phyloP scores from a whole-genome alignment of 495 filamentous ascomycete genomes.

The Penicillium parvum region DNA sequence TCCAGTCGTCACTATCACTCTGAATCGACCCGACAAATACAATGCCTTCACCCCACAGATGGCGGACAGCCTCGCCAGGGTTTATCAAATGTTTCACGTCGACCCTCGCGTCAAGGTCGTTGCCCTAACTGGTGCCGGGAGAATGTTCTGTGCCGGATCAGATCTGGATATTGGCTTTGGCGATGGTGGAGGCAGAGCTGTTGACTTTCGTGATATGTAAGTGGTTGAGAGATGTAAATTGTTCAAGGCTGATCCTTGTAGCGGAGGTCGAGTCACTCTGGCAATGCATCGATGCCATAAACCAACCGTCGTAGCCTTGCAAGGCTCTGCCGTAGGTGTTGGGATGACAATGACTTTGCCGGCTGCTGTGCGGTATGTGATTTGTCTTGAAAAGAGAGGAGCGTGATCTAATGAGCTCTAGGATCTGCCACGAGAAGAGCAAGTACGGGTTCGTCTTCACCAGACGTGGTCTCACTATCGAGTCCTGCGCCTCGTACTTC shows the following conservation, averaged over 20 bases:
- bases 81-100: conserved; percentile 47
- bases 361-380: conserved; percentile 41
- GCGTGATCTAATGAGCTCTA: neutral
- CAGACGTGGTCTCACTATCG: conserved; percentile 53
- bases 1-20: conserved; percentile 46
- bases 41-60: conserved; percentile 57
- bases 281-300: conserved; percentile 58
- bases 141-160: conserved; percentile 56
- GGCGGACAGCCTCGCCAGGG: conserved; percentile 45
- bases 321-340: conserved; percentile 58
- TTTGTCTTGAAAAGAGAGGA: neutral
- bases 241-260: neutral
- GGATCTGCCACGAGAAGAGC: conserved; percentile 43
- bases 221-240: neutral
- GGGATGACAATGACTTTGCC: conserved; percentile 63
- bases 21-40: conserved; percentile 51
- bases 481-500: conserved; percentile 57
- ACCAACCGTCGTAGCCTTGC: conserved; percentile 56
- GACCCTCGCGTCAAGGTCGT: conserved; percentile 50
- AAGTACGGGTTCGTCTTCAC: conserved; percentile 59
- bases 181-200: conserved; percentile 22
- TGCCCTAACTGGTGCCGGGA: conserved; percentile 51
- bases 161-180: conserved; percentile 50
- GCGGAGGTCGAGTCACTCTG: conserved; percentile 51
- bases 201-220: conserved; percentile 22